Evolutionary conservation across 2,329 filamentous ascomycete species (phyloP).

Genomic region (Colletotrichum truncatum): DNA sequence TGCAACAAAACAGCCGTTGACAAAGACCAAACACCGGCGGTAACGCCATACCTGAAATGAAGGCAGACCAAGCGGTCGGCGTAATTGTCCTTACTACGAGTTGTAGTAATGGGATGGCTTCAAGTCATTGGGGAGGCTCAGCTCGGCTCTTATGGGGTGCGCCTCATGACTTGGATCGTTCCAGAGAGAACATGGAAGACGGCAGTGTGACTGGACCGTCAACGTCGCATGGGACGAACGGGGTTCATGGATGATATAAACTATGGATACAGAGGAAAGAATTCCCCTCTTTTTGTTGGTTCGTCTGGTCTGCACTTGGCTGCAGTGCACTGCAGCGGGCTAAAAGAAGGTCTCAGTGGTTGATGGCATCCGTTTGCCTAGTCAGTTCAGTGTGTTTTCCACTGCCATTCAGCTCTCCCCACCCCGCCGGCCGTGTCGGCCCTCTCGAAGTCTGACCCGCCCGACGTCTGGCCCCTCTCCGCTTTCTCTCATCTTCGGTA

Average conservation of each 20-base stretch:
- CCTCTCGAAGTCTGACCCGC: neutral
- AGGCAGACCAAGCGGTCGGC: neutral
- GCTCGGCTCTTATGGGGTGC: neutral
- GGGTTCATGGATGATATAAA: too few relatives aligned
- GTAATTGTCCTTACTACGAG: neutral
- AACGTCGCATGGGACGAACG: too few relatives aligned
- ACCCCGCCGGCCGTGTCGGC: constrained; percentile 22
- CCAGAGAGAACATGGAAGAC: neutral
- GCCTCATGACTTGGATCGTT: neutral
- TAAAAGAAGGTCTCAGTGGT: too few relatives aligned
- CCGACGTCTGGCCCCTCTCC: constrained; percentile 20
- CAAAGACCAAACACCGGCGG: neutral
- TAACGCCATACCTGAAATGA: neutral
- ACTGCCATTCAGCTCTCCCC: neutral
- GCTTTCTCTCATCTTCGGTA: constrained; percentile 18
- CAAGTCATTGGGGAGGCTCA: neutral
- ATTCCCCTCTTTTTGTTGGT: neutral
- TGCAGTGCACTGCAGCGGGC: too few relatives aligned
- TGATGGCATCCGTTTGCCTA: too few relatives aligned
- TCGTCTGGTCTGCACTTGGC: too few relatives aligned
- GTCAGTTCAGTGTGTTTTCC: constrained; percentile 20
- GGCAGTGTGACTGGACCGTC: too few relatives aligned
- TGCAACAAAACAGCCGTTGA: neutral
- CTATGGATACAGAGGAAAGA: too few relatives aligned
- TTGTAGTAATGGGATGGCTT: neutral